Evolutionary conservation across 768 basidiomycete species (phyloP).

Genomic region (Boletus rufocinnamomeus): DNA sequence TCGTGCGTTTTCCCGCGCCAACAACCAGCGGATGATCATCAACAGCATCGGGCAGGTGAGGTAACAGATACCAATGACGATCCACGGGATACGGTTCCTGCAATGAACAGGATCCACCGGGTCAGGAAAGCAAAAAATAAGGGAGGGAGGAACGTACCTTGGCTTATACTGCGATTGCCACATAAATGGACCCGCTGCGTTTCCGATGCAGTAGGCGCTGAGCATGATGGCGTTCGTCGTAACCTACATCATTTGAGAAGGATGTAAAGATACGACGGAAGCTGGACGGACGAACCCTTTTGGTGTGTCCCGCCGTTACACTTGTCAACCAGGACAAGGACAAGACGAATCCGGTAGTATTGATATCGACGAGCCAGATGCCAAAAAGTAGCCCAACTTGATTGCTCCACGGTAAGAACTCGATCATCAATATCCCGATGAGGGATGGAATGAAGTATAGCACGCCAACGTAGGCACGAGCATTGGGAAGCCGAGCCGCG

Average conservation of each 20-base stretch:
- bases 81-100: conserved; percentile 78
- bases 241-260: conserved; percentile 14
- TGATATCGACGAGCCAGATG: conserved; percentile 41
- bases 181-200: conserved; percentile 75
- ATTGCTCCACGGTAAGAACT: conserved; percentile 63
- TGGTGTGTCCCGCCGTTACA: conserved; percentile 73
- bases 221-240: conserved; percentile 69
- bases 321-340: conserved; percentile 63
- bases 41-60: conserved; percentile 49
- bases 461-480: conserved; percentile 63
- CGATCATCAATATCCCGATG: conserved; percentile 60
- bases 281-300: conserved; percentile 52
- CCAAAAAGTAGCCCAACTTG: conserved; percentile 65
- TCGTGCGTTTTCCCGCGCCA: conserved; percentile 61
- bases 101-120: neutral
- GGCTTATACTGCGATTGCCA: conserved; percentile 71
- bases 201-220: conserved; percentile 66
- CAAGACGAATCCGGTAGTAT: conserved; percentile 60
- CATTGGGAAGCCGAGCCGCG: conserved; percentile 55
- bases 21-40: conserved; percentile 52
- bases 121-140: neutral
- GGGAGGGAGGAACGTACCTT: conserved; percentile 47
- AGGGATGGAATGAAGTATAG: conserved; percentile 67
- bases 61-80: conserved; percentile 70
- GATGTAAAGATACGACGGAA: neutral